Evolutionary conservation across 331 rosid species (phyloP).

Genomic region (Phaseolus coccineus): DNA sequence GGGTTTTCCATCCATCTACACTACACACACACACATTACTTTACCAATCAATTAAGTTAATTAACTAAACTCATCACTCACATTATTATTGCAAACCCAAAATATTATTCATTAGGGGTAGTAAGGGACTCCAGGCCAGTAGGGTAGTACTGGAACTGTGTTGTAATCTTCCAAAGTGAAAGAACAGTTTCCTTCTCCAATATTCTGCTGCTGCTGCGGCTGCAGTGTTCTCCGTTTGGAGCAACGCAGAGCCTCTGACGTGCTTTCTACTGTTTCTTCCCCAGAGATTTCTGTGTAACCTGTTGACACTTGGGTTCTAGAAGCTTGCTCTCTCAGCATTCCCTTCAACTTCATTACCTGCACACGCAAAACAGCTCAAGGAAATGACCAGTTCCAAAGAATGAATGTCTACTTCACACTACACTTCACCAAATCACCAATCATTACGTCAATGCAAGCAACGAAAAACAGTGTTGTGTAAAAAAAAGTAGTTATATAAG

Average conservation of each 20-base stretch:
- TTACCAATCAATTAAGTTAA: conserved; percentile 5
- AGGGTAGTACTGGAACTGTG: conserved; percentile 46
- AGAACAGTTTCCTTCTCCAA: conserved; percentile 47
- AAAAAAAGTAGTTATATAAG: too few species aligned
- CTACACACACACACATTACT: not conserved
- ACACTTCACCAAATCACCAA: not conserved
- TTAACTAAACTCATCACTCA: conserved; percentile 12
- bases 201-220: conserved; percentile 34
- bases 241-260: conserved; percentile 62
- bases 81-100: not conserved
- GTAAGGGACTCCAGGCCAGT: conserved; percentile 54
- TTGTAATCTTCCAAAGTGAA: conserved; percentile 46
- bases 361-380: not conserved
- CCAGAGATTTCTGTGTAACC: conserved; percentile 76
- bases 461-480: not conserved
- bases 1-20: conserved; percentile 23
- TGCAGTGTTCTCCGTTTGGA: conserved; percentile 52
- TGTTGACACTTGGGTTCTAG: conserved; percentile 56
- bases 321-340: conserved; percentile 68
- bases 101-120: conserved; percentile 33
- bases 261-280: conserved; percentile 85
- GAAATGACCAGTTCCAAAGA: not conserved
- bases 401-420: conserved; percentile 2
- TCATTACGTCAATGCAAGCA: not conserved
- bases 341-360: conserved; percentile 79